Percentiles rank a stretch among this genome's conserved stretches.
Conservation (phyloP, 169 alveolate species). For the Eimeria maxima region DNA sequence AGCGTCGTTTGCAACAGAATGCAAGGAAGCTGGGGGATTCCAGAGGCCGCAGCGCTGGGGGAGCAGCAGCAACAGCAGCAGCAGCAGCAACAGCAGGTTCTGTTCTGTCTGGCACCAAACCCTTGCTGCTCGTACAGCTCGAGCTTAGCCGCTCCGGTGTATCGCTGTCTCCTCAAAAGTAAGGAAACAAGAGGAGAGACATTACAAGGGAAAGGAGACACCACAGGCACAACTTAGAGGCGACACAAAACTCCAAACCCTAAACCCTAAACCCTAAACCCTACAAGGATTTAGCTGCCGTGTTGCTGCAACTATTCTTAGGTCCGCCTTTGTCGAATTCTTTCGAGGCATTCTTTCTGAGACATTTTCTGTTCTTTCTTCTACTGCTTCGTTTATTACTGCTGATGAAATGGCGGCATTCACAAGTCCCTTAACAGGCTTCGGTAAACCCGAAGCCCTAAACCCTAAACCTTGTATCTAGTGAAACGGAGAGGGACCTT, state of each 20-base stretch:
- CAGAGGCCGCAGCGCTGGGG: neutral
- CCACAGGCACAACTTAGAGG: neutral
- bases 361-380: conserved; percentile 79
- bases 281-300: neutral
- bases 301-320: neutral
- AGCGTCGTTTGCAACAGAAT: conserved; percentile 47
- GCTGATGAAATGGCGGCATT: conserved; percentile 83
- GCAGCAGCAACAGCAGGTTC: conserved; percentile 36
- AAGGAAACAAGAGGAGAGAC: neutral
- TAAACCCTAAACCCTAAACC: conserved; percentile 7
- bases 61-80: neutral
- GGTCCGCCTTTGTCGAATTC: conserved; percentile 45
- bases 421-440: conserved; percentile 58
- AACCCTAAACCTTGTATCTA: conserved; percentile 57
- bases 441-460: conserved; percentile 63
- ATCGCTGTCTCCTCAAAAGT: conserved; percentile 36
- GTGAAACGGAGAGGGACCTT: neutral
- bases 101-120: neutral
- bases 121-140: conserved; percentile 43
- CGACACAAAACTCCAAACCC: neutral
- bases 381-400: conserved; percentile 61
- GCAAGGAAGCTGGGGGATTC: conserved; percentile 29
- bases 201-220: neutral
- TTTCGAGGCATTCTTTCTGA: conserved; percentile 66
- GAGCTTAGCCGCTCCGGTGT: neutral